A percentile compares a stretch with the other conserved stretches of the same genome.
phyloP scores from a whole-genome alignment of 2,329 filamentous ascomycete genomes.

The Monosporascus sp. region DNA sequence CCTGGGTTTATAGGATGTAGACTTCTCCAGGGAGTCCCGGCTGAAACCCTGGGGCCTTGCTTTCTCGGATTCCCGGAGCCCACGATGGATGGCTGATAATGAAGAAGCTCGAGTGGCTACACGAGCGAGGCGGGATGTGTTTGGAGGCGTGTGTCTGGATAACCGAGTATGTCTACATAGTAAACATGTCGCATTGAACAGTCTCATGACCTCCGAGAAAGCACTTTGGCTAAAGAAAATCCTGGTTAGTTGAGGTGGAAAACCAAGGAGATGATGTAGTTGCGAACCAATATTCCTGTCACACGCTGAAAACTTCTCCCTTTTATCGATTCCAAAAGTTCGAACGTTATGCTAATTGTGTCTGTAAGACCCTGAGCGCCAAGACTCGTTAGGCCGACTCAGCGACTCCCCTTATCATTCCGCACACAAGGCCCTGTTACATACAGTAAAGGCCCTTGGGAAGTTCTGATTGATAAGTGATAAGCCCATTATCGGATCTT shows the following conservation, averaged over 20 bases:
- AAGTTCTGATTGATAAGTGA: neutral
- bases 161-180: conserved; percentile 20
- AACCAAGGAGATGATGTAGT: neutral
- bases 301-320: no score
- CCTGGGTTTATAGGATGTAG: conserved; percentile 19
- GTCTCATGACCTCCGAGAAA: conserved; percentile 19
- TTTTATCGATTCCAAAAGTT: no score
- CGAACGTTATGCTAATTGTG: no score
- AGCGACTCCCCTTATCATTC: no score
- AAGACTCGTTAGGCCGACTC: no score
- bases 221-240: conserved; percentile 1
- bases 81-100: conserved; percentile 64
- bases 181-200: conserved; percentile 20
- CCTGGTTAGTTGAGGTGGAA: conserved; percentile 1
- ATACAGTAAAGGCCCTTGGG: no score
- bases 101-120: conserved; percentile 41
- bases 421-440: no score
- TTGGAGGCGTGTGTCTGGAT: conserved; percentile 3
- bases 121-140: conserved; percentile 4
- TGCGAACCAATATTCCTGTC: no score
- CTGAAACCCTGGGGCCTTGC: conserved; percentile 26
- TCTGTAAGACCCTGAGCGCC: no score
- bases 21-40: conserved; percentile 21
- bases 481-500: neutral
- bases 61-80: conserved; percentile 45